Conservation (phyloP, 192 early-diverging fungal species). For the Dimargaris verticillata region DNA sequence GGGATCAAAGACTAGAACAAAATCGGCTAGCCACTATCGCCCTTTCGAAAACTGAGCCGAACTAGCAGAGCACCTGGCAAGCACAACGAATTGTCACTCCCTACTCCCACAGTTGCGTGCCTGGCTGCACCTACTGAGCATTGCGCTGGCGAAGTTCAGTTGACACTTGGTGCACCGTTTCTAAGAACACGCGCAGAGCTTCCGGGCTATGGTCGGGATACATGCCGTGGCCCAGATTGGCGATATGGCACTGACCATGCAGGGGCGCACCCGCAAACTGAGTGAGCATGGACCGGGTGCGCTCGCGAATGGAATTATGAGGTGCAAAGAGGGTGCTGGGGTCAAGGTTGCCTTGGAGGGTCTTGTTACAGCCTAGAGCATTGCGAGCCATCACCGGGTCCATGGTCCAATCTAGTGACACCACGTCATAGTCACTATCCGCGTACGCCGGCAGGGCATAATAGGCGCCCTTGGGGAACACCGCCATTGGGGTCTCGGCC, state of each 20-base stretch:
- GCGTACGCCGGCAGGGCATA: constrained; percentile 61
- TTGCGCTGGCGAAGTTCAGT: constrained; percentile 19
- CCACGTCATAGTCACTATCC: constrained; percentile 58
- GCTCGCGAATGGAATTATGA: constrained; percentile 50
- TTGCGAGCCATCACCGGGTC: constrained; percentile 32
- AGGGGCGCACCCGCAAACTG: constrained; percentile 44
- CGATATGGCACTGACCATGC: constrained; percentile 49
- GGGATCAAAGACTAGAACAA: too few species aligned
- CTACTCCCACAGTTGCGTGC: too few species aligned
- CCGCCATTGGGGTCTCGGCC: constrained; percentile 60
- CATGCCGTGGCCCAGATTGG: constrained; percentile 95
- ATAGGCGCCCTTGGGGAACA: constrained; percentile 88
- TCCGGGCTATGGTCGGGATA: constrained; percentile 67
- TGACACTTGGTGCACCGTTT: constrained; percentile 45
- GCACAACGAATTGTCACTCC: too few species aligned
- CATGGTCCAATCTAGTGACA: constrained; percentile 86
- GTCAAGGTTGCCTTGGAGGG: constrained; percentile 91
- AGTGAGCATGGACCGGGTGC: constrained; percentile 62
- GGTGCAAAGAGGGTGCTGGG: constrained; percentile 66
- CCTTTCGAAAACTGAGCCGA: too few species aligned
- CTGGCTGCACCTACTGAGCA: too few species aligned
- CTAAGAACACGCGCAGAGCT: constrained; percentile 45
- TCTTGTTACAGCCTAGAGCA: constrained; percentile 13
- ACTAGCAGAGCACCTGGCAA: too few species aligned
- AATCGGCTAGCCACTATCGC: too few species aligned